Conservation (phyloP, 805 yeast species). For the Cyberlindnera maritima region DNA sequence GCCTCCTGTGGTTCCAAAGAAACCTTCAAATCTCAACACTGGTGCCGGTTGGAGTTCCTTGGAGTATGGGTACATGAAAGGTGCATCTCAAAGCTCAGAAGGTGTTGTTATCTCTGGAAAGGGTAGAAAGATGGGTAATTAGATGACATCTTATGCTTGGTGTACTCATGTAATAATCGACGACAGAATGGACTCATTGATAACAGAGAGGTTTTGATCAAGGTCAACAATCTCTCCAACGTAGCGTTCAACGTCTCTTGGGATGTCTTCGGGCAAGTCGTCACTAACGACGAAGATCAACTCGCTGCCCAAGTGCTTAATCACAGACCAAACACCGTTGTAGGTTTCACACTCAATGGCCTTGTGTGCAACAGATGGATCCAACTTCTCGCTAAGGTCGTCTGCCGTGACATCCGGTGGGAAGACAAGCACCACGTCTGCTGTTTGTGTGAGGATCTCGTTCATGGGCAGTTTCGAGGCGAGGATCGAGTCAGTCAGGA, state of each 20-base stretch:
- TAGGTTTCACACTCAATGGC: conserved; percentile 40
- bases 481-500: conserved; percentile 27
- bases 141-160: too few relatives aligned
- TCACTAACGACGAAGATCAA: conserved; percentile 28
- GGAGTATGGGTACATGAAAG: conserved; percentile 60
- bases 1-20: conserved; percentile 50
- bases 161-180: conserved; percentile 19
- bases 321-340: conserved; percentile 51
- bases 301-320: conserved; percentile 47
- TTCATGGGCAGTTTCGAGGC: conserved; percentile 25
- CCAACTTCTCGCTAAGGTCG: conserved; percentile 23
- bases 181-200: conserved; percentile 26
- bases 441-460: conserved; percentile 25
- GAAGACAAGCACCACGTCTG: conserved; percentile 34
- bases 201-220: conserved; percentile 22
- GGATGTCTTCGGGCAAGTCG: conserved; percentile 29
- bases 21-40: conserved; percentile 45
- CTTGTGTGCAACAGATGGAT: conserved; percentile 28
- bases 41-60: conserved; percentile 50
- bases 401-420: conserved; percentile 29
- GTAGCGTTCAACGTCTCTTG: conserved; percentile 31
- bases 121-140: not conserved
- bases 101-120: conserved; percentile 41
- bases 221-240: conserved; percentile 27
- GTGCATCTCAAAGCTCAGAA: conserved; percentile 53